Evolutionary conservation across 2,329 filamentous ascomycete genomes (phyloP).

Genomic region (Coniochaeta sp.): DNA sequence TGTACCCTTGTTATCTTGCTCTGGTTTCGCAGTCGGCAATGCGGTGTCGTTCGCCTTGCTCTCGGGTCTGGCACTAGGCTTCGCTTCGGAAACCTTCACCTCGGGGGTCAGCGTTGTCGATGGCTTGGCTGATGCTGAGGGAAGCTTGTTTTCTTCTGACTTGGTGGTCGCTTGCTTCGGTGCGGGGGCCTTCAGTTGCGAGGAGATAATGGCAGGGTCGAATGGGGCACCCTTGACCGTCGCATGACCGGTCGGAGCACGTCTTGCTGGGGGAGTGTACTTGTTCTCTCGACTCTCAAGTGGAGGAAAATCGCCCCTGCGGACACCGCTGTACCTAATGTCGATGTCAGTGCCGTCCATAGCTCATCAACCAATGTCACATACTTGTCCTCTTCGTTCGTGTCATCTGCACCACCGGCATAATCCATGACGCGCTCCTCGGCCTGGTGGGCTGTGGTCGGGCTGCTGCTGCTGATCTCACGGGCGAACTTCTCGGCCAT

Average conservation of each 20-base stretch:
- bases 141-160: conserved; percentile 26
- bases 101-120: conserved; percentile 13
- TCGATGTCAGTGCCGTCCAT: conserved; percentile 8
- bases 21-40: conserved; percentile 13
- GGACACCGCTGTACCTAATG: conserved; percentile 84
- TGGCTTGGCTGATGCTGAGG: conserved; percentile 16
- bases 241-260: conserved; percentile 67
- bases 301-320: conserved; percentile 66
- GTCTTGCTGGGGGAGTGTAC: conserved; percentile 85
- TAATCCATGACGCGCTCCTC: conserved; percentile 78
- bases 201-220: conserved; percentile 85
- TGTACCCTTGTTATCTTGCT: conserved; percentile 12
- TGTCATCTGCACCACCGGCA: conserved; percentile 56
- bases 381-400: conserved; percentile 90
- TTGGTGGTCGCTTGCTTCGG: conserved; percentile 33
- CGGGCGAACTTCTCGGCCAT: conserved; percentile 77
- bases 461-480: conserved; percentile 74
- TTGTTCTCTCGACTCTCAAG: conserved; percentile 55
- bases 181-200: conserved; percentile 55
- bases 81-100: conserved; percentile 25
- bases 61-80: conserved; percentile 19
- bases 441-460: conserved; percentile 75
- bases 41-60: conserved; percentile 13
- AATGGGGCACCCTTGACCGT: conserved; percentile 71
- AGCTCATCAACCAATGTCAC: conserved; percentile 19